A percentile compares a stretch with the other conserved stretches of the same genome.
Conservation (phyloP, 768 basidiomycete species). For the Erythrobasidium yunnanense region DNA sequence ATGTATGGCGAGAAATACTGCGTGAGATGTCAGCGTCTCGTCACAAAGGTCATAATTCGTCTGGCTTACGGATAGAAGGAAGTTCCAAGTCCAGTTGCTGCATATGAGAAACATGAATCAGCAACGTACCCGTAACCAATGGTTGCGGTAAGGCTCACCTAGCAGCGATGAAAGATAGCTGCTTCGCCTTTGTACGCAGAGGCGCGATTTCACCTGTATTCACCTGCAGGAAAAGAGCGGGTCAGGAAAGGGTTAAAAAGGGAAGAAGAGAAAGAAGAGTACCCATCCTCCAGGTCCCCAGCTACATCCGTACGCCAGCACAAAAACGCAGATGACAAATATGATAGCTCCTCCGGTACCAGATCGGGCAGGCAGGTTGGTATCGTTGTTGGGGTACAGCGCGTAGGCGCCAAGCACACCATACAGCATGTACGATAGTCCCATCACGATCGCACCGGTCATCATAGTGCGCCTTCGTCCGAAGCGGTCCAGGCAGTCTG, state of each 20-base stretch:
- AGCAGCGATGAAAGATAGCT: constrained; percentile 16
- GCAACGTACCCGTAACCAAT: background rate
- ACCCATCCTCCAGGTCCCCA: constrained; percentile 26
- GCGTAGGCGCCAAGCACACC: constrained; percentile 12
- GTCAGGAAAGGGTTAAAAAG: too few relatives aligned
- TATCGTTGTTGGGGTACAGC: constrained; percentile 28
- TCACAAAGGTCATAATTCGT: background rate
- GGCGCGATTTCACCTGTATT: constrained; percentile 26
- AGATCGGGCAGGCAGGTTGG: constrained; percentile 1
- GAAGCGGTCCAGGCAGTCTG: constrained; percentile 25
- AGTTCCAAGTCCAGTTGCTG: constrained; percentile 23
- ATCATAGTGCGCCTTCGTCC: constrained; percentile 28
- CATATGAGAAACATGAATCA: background rate
- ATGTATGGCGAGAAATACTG: constrained; percentile 15
- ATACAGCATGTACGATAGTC: constrained; percentile 18
- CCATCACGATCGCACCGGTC: constrained; percentile 27
- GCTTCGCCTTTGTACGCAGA: constrained; percentile 26
- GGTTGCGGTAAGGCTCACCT: too few relatives aligned
- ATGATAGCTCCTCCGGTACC: background rate
- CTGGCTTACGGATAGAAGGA: background rate
- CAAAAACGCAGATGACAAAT: constrained; percentile 23
- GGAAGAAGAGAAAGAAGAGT: too few relatives aligned
- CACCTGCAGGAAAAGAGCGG: too few relatives aligned
- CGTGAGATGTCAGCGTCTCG: background rate
- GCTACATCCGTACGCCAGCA: constrained; percentile 14